Percentiles rank a stretch among this genome's conserved stretches.
These are phyloP conservation scores for Chrysopogon serrulatus DNA, from an alignment of 176 grass and related monocot species.

Conservation along the genomic window DNA sequence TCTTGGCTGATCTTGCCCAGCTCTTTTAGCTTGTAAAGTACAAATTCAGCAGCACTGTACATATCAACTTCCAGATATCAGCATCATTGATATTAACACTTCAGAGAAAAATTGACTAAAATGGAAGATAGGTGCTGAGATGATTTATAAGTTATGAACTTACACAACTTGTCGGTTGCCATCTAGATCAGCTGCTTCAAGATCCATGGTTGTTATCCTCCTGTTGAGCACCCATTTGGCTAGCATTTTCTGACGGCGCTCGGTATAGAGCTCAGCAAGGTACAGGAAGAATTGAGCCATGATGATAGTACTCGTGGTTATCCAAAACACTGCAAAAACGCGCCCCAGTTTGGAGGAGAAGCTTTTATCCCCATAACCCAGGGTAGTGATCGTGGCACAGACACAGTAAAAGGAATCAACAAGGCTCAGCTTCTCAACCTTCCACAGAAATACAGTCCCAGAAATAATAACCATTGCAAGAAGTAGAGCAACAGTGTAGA, in stretches of 20 bases:
- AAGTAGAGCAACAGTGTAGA: constrained; percentile 50
- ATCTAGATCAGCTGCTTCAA: constrained; percentile 91
- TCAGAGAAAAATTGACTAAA: neutral
- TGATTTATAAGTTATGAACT: constrained; percentile 12
- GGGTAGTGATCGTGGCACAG: constrained; percentile 80
- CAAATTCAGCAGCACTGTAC: constrained; percentile 83
- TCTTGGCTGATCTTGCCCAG: constrained; percentile 88
- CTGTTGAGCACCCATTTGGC: constrained; percentile 79
- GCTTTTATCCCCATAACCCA: constrained; percentile 83
- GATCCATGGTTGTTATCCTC: constrained; percentile 64
- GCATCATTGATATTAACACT: neutral
- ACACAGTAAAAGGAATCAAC: constrained; percentile 91
- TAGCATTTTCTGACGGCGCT: constrained; percentile 68
- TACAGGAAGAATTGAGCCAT: constrained; percentile 83
- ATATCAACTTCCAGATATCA: constrained; percentile 11
- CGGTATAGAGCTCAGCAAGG: constrained; percentile 70
- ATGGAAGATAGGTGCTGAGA: neutral
- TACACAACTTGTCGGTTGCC: constrained; percentile 53
- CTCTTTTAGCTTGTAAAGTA: constrained; percentile 96
- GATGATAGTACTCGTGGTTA: constrained; percentile 61
- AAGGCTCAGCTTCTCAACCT: constrained; percentile 71
- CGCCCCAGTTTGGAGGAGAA: constrained; percentile 68
- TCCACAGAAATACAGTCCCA: constrained; percentile 76
- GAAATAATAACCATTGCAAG: constrained; percentile 31
- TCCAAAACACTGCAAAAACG: constrained; percentile 82